Conservation (phyloP, 306 rosid species). For the Medicago lupulina region DNA sequence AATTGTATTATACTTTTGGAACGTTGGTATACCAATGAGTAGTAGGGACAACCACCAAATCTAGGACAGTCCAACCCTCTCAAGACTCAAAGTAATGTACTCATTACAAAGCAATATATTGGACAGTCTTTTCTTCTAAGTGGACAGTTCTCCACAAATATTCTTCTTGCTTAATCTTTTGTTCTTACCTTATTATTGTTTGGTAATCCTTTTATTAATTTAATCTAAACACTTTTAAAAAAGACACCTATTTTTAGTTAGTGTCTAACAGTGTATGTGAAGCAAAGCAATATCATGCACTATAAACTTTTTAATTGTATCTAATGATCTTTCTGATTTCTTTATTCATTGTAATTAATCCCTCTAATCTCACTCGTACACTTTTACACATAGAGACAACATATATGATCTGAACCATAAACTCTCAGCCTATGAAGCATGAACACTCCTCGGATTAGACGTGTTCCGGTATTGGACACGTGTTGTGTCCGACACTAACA, state of each 20-base stretch:
- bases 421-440: neutral
- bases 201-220: constrained; percentile 40
- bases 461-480: no score
- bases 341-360: constrained; percentile 27
- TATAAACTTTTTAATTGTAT: constrained; percentile 37
- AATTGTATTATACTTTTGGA: neutral
- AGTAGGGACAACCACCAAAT: constrained; percentile 49
- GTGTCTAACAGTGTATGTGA: constrained; percentile 52
- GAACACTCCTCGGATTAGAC: no score
- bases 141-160: constrained; percentile 44
- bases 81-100: constrained; percentile 31
- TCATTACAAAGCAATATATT: constrained; percentile 41
- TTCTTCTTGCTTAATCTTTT: constrained; percentile 27
- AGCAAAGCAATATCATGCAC: constrained; percentile 53
- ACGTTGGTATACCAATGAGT: constrained; percentile 15
- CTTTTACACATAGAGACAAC: constrained; percentile 2
- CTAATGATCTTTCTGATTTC: constrained; percentile 26
- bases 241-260: constrained; percentile 20
- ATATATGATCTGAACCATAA: neutral
- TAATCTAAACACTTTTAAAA: constrained; percentile 39
- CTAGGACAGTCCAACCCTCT: constrained; percentile 44
- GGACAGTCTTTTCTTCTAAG: constrained; percentile 52
- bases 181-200: constrained; percentile 30
- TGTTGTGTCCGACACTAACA: no score
- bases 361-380: constrained; percentile 1